These are phyloP conservation scores for Strobilomyces confusus DNA, from an alignment of 768 basidiomycete species.

Conservation along the genomic window DNA sequence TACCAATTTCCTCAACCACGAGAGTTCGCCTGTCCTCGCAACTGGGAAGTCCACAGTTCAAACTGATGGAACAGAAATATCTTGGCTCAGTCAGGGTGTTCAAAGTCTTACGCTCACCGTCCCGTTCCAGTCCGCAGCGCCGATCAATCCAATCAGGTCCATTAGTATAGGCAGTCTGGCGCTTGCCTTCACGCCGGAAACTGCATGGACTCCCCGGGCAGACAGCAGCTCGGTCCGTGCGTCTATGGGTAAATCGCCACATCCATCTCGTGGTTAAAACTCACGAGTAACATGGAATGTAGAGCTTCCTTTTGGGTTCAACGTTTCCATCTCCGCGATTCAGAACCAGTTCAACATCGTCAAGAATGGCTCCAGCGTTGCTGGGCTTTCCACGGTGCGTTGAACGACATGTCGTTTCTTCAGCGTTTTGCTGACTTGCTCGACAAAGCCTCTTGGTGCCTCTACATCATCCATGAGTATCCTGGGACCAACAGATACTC, in stretches of 20 bases:
- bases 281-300: constrained; percentile 4
- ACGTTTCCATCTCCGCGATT: constrained; percentile 53
- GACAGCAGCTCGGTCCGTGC: constrained; percentile 60
- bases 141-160: constrained; percentile 61
- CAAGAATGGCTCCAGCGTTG: constrained; percentile 48
- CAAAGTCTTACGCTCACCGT: constrained; percentile 54
- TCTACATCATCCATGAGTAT: constrained; percentile 59
- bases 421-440: not conserved
- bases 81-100: constrained; percentile 65
- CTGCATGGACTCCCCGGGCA: constrained; percentile 56
- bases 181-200: constrained; percentile 49
- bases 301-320: constrained; percentile 74
- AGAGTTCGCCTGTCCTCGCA: constrained; percentile 54
- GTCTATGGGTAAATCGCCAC: constrained; percentile 41
- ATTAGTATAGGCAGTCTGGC: constrained; percentile 60
- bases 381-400: constrained; percentile 55
- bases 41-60: constrained; percentile 57
- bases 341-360: constrained; percentile 63
- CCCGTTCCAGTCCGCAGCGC: constrained; percentile 48
- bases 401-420: not conserved
- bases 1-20: constrained; percentile 67
- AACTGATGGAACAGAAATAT: constrained; percentile 49
- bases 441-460: constrained; percentile 52
- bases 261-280: not conserved
- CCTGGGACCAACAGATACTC: constrained; percentile 49